Conservation (phyloP, 192 early-diverging fungal species). For the Phlyctochytrium bullatum region DNA sequence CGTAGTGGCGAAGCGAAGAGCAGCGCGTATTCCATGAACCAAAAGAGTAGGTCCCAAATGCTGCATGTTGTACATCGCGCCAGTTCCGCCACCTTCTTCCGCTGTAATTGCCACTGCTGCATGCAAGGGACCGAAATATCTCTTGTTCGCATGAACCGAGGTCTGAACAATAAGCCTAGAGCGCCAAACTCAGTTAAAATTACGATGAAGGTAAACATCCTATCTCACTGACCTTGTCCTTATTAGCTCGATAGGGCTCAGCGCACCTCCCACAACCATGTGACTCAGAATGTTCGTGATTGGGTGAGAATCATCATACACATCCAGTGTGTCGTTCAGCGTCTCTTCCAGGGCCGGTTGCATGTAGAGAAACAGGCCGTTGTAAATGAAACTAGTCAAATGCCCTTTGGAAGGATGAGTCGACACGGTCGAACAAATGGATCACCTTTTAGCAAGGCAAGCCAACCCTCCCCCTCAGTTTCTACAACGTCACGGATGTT, state of each 20-base stretch:
- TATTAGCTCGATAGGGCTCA: slow-evolving; percentile 89
- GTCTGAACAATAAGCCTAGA: slow-evolving; percentile 76
- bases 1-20: slow-evolving; percentile 27
- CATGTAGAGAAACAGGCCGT: slow-evolving; percentile 67
- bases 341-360: slow-evolving; percentile 85
- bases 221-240: slow-evolving; percentile 62
- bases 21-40: slow-evolving; percentile 59
- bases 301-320: slow-evolving; percentile 85
- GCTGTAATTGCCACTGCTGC: slow-evolving; percentile 70
- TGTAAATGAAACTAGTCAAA: slow-evolving; percentile 74
- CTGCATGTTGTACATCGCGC: slow-evolving; percentile 47
- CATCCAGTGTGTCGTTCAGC: slow-evolving; percentile 85
- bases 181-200: slow-evolving; percentile 12
- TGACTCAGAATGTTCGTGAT: slow-evolving; percentile 73
- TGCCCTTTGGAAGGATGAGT: slow-evolving; percentile 52
- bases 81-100: slow-evolving; percentile 68
- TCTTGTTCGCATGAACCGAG: slow-evolving; percentile 64
- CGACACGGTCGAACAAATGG: background rate
- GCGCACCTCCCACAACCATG: slow-evolving; percentile 70
- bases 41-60: slow-evolving; percentile 77
- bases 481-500: slow-evolving; percentile 40
- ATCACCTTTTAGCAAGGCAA: slow-evolving; percentile 39
- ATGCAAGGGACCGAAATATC: slow-evolving; percentile 79
- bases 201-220: slow-evolving; percentile 30
- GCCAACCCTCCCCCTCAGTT: slow-evolving; percentile 30